Conservation (phyloP, 495 filamentous ascomycete species). For the Mytilinidion resinicola region DNA sequence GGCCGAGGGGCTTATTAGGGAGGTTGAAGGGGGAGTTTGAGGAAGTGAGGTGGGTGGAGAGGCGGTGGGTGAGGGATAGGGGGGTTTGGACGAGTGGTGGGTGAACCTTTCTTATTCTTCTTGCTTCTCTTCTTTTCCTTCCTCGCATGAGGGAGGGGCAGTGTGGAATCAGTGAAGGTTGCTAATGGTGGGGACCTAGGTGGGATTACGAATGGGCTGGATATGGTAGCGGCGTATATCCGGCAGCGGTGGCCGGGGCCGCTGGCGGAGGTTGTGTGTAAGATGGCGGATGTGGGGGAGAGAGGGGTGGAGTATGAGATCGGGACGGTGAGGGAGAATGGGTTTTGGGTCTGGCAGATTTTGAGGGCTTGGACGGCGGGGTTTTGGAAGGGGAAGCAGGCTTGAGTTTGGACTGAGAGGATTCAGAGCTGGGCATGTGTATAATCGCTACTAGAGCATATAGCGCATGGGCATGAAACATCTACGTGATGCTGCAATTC, state of each 20-base stretch:
- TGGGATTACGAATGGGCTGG: slow-evolving; percentile 58
- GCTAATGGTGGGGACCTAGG: slow-evolving; percentile 32
- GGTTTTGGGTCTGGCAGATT: slow-evolving; percentile 37
- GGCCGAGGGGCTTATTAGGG: slow-evolving; percentile 4
- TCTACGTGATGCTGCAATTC: too few relatives aligned
- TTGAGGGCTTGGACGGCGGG: slow-evolving; percentile 35
- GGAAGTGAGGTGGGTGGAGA: slow-evolving; percentile 16
- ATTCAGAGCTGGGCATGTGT: too few relatives aligned
- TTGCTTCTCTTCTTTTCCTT: slow-evolving; percentile 1
- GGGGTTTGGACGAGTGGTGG: slow-evolving; percentile 42
- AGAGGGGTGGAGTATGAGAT: slow-evolving; percentile 34
- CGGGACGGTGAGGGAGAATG: slow-evolving; percentile 36
- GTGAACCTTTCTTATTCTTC: slow-evolving; percentile 20
- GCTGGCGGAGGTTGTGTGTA: slow-evolving; percentile 44
- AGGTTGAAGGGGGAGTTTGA: slow-evolving; percentile 12
- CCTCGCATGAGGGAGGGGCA: background rate
- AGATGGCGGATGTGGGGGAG: slow-evolving; percentile 47
- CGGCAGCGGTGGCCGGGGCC: slow-evolving; percentile 43
- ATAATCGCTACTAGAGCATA: too few relatives aligned
- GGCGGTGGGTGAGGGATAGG: slow-evolving; percentile 12
- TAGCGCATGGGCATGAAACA: too few relatives aligned
- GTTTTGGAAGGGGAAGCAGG: slow-evolving; percentile 28
- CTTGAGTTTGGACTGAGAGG: too few relatives aligned
- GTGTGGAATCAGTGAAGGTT: background rate
- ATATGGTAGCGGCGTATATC: slow-evolving; percentile 52